A percentile compares a stretch with the other conserved stretches of the same genome.
Evolutionary conservation across 192 early-diverging fungal species (phyloP).

Genomic region (Spizellomyces punctatus): DNA sequence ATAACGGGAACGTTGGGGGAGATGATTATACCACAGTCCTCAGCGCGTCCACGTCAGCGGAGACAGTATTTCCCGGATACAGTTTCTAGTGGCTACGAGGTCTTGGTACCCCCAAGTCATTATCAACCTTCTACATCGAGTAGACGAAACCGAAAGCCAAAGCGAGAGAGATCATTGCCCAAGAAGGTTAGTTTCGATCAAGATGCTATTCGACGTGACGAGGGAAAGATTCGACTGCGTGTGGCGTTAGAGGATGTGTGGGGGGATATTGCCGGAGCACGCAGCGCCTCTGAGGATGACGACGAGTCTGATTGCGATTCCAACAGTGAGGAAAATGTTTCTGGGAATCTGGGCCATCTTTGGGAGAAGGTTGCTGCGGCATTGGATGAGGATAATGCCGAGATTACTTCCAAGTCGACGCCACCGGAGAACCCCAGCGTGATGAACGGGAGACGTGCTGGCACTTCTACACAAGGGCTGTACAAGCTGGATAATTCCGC

Average conservation of each 20-base stretch:
- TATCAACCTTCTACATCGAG: neutral
- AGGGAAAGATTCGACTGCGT: conserved; percentile 3
- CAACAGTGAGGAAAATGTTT: neutral
- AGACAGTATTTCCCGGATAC: neutral
- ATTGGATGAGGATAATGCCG: neutral
- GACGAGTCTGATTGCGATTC: neutral
- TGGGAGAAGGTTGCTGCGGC: neutral
- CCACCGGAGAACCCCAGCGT: neutral
- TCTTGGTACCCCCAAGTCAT: neutral
- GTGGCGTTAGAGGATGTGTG: conserved; percentile 1
- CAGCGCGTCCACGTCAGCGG: neutral
- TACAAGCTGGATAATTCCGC: neutral
- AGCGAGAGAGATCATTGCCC: neutral
- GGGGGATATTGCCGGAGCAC: neutral
- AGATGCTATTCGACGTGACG: conserved; percentile 22
- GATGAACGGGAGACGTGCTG: neutral
- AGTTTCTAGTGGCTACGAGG: neutral
- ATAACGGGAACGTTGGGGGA: conserved; percentile 22
- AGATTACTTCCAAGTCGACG: neutral
- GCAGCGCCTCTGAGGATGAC: neutral
- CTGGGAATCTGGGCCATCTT: neutral
- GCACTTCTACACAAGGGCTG: neutral
- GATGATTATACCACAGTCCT: neutral
- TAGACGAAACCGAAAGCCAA: neutral
- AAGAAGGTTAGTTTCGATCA: conserved; percentile 36